Evolutionary conservation across 768 basidiomycete species (phyloP), one percentile per base, ranked within the genome.

Genomic region (Nevesoporus exiguus): DNA sequence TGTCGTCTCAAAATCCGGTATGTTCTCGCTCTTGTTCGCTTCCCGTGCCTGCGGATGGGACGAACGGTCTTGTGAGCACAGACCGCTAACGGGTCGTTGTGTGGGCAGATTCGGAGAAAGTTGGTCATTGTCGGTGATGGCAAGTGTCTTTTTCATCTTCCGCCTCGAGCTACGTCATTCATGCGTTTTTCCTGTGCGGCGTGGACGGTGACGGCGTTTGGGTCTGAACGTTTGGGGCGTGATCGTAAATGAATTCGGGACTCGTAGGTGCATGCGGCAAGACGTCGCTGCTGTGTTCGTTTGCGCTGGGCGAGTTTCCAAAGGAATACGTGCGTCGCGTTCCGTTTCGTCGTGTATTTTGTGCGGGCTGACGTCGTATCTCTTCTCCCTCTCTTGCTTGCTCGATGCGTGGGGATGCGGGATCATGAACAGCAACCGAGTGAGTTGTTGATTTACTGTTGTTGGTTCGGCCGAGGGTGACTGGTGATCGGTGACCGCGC

Each of bases 81-180:
- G 15, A 48, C 34, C 53, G n/a, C n/a, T n/a, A n/a, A n/a, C n/a
- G 45, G 13, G 45, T 22, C n/a, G n/a, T n/a, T n/a, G n/a, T 25
- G 14, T 31, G 36, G 25, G 30, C 61, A 96, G 93, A 90, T 98
- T 72, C 85, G 93, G 63, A 82, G 94, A 66, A 98, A 98, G 76
- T 79, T 98, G 54, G 94, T 96, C 73, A 93, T 94, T 68, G 94
- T 98, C 58, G 96, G 96, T 62, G 96, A 99, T 74, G 96, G 96
- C 77, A 78, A 69, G 85, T 78, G 62, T 33, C 6, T 7, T 40
- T 24, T 31, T 21, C 17, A 24, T 7, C 7, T 10, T 33, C 46
- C 13, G 31, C 24, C 13, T 41, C 19, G n/a, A n/a, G n/a, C n/a
- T n/a, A n/a, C 37, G 40, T 41, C 22, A 24, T 41, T 39, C 37